Conservation (phyloP, 1,139 yeast genomes). For the Kurtzmaniella natalensis region DNA sequence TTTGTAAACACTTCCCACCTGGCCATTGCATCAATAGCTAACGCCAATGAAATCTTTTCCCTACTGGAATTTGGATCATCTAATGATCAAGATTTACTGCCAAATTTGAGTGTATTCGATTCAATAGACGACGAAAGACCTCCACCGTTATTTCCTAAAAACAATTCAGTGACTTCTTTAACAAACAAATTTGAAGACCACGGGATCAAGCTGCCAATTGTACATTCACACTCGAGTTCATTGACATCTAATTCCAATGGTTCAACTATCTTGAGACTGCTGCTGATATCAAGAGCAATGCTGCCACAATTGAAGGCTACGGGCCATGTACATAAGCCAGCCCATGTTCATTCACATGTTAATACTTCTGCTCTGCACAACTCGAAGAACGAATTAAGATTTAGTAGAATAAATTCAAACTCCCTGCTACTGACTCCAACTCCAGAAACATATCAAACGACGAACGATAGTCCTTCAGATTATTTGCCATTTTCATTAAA, state of each 20-base stretch:
- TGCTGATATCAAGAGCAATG: conserved; percentile 14
- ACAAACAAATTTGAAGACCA: conserved; percentile 28
- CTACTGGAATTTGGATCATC: conserved; percentile 6
- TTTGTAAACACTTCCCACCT: background rate
- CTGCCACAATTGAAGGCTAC: conserved; percentile 21
- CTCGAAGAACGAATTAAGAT: conserved; percentile 4
- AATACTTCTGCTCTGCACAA: background rate
- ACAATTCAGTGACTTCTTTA: conserved; percentile 21
- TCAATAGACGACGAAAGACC: conserved; percentile 1
- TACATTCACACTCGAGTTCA: conserved; percentile 12
- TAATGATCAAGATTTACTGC: conserved; percentile 7
- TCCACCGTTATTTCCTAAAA: conserved; percentile 1
- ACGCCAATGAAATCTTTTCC: conserved; percentile 5
- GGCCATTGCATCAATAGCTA: conserved; percentile 7
- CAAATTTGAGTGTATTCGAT: conserved; percentile 2
- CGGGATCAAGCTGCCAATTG: conserved; percentile 22
- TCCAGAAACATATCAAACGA: conserved; percentile 2
- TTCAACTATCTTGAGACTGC: conserved; percentile 13
- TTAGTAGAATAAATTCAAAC: conserved; percentile 5
- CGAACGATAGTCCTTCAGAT: conserved; percentile 5
- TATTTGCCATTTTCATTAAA: conserved; percentile 2
- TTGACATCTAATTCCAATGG: conserved; percentile 8
- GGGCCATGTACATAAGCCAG: conserved; percentile 33
- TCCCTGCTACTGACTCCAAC: conserved; percentile 6
- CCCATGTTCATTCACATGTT: conserved; percentile 10